Evolutionary conservation across 805 yeast genomes (phyloP).

Genomic region (Metschnikowia picachoensis): DNA sequence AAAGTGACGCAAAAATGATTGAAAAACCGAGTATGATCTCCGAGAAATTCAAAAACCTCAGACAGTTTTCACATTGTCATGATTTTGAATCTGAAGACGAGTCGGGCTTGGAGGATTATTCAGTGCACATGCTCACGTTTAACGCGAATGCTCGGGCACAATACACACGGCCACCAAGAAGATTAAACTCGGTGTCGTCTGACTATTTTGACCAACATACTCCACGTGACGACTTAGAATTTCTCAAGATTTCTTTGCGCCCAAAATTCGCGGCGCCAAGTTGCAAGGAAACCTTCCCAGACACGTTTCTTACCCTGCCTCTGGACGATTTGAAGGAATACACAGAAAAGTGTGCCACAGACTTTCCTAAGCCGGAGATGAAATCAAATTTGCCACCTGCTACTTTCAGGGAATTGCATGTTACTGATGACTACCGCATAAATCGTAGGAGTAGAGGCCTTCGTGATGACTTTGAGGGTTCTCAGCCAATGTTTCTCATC

Average conservation of each 20-base stretch:
- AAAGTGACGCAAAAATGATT: not conserved
- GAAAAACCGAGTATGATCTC: not conserved
- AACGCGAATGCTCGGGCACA: constrained; percentile 16
- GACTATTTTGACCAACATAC: constrained; percentile 12
- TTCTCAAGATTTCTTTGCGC: constrained; percentile 7
- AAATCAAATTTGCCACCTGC: not conserved
- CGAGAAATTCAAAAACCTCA: too few species aligned
- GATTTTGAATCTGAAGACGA: constrained; percentile 8
- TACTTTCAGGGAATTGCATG: not conserved
- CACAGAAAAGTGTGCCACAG: constrained; percentile 7
- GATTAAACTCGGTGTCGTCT: constrained; percentile 1
- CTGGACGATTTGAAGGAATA: constrained; percentile 5
- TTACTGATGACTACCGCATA: constrained; percentile 1
- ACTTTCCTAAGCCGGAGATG: not conserved
- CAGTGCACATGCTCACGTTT: constrained; percentile 17
- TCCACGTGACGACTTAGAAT: not conserved
- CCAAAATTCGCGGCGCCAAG: constrained; percentile 9
- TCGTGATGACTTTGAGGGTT: constrained; percentile 8
- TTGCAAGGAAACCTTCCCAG: not conserved
- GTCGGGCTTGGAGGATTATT: constrained; percentile 16
- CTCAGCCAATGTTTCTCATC: too few species aligned
- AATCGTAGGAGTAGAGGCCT: not conserved
- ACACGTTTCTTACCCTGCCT: constrained; percentile 3
- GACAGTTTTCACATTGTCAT: not conserved
- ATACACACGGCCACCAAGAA: constrained; percentile 12